Evolutionary conservation across 805 yeast species (phyloP).

Genomic region (Spathaspora sp.): DNA sequence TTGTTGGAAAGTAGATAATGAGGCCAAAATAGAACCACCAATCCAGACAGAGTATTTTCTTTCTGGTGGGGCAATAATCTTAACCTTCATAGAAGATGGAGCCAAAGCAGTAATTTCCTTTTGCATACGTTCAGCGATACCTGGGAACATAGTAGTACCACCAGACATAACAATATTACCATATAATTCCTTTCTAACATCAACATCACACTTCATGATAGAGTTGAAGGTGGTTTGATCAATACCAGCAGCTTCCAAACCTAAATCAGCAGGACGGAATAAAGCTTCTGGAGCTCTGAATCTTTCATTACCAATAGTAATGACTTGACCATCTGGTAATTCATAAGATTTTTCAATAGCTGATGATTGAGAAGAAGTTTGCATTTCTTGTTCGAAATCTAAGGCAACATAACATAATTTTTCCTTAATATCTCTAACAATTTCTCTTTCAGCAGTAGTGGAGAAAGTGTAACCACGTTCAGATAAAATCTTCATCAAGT

Average conservation of each 20-base stretch:
- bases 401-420: slow-evolving; percentile 98
- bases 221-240: slow-evolving; percentile 96
- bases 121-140: slow-evolving; percentile 99
- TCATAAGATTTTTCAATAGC: slow-evolving; percentile 98
- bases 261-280: slow-evolving; percentile 94
- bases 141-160: slow-evolving; percentile 99
- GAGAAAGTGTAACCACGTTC: slow-evolving; percentile 99
- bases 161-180: slow-evolving; percentile 99
- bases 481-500: slow-evolving; percentile 96
- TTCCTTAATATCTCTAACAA: slow-evolving; percentile 92
- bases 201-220: slow-evolving; percentile 98
- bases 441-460: slow-evolving; percentile 99
- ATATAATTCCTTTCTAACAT: slow-evolving; percentile 97
- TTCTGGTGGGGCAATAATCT: slow-evolving; percentile 99
- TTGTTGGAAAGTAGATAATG: slow-evolving; percentile 99
- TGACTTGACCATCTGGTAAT: slow-evolving; percentile 99
- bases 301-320: slow-evolving; percentile 99
- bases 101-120: slow-evolving; percentile 99
- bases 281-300: slow-evolving; percentile 99
- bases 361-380: slow-evolving; percentile 97
- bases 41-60: slow-evolving; percentile 99
- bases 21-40: slow-evolving; percentile 99
- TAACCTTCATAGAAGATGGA: slow-evolving; percentile 99
- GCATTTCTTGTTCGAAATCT: slow-evolving; percentile 99
- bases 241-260: slow-evolving; percentile 95